These are phyloP conservation scores for Monilinia polystroma DNA, from an alignment of 2,329 filamentous ascomycete genomes.

Conservation along the genomic window DNA sequence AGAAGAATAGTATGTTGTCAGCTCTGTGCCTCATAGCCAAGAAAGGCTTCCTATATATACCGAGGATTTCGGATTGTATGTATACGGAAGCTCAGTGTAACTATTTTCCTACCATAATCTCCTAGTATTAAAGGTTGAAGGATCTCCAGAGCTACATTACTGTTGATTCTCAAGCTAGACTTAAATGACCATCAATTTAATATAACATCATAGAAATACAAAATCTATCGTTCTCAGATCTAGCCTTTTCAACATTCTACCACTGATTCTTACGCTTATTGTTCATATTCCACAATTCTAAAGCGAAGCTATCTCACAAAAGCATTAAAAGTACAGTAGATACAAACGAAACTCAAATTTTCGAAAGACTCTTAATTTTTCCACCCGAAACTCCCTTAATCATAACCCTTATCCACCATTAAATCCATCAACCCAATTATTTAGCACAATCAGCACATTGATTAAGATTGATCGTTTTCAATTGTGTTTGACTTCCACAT, in stretches of 20 bases:
- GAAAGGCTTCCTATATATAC: not conserved
- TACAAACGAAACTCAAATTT: not conserved
- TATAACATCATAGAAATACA: not conserved
- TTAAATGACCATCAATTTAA: too few relatives aligned
- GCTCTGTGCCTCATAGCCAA: not conserved
- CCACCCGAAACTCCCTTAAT: not conserved
- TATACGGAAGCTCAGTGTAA: not conserved
- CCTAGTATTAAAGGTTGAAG: not conserved
- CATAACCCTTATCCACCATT: not conserved
- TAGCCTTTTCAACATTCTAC: not conserved
- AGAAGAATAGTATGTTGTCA: not conserved
- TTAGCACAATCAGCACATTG: constrained; percentile 14
- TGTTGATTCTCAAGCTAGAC: too few relatives aligned
- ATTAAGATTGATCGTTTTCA: not conserved
- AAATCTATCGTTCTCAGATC: not conserved
- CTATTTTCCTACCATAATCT: not conserved
- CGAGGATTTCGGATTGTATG: not conserved
- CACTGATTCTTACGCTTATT: too few relatives aligned
- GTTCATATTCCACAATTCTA: not conserved
- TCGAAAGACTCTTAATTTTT: not conserved
- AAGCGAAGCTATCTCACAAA: not conserved
- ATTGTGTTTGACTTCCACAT: not conserved
- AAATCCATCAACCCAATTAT: not conserved
- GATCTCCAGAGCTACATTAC: not conserved
- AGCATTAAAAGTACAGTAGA: not conserved